A percentile compares a stretch with the other conserved stretches of the same genome.
These are phyloP conservation scores for Dunaliella primolecta DNA, from an alignment of 139 green algal species.

Conservation along the genomic window DNA sequence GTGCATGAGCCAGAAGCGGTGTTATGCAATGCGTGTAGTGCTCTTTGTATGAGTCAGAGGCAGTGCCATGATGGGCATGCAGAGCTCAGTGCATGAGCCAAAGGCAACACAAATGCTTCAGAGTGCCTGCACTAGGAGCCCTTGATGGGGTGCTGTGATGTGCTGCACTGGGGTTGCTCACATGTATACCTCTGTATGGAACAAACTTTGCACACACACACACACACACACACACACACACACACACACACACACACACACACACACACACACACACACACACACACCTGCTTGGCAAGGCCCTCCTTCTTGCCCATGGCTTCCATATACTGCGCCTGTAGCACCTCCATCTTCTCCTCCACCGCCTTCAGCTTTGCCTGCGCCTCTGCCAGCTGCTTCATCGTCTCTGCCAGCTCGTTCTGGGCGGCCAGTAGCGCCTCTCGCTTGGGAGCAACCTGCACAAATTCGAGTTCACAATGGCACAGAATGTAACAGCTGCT, in stretches of 20 bases:
- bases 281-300: constrained; percentile 60
- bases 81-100: too few relatives aligned
- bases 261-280: neutral
- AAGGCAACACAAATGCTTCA: too few relatives aligned
- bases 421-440: constrained; percentile 52
- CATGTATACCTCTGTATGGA: too few relatives aligned
- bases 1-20: too few relatives aligned
- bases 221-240: neutral
- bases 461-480: too few relatives aligned
- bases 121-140: too few relatives aligned
- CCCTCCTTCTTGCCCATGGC: constrained; percentile 71
- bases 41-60: too few relatives aligned
- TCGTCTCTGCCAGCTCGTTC: constrained; percentile 53
- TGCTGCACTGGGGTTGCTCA: too few relatives aligned
- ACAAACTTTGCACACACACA: constrained; percentile 29
- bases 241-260: neutral
- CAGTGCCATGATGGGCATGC: too few relatives aligned
- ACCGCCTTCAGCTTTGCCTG: constrained; percentile 62
- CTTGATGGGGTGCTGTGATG: too few relatives aligned
- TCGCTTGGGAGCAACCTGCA: constrained; percentile 70
- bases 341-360: constrained; percentile 65
- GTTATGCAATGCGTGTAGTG: too few relatives aligned
- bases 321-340: constrained; percentile 62
- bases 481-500: too few relatives aligned
- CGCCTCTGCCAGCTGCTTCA: constrained; percentile 48